These are phyloP conservation scores for Leersia perrieri DNA, from an alignment of 176 grass and related monocot species.

Conservation along the genomic window DNA sequence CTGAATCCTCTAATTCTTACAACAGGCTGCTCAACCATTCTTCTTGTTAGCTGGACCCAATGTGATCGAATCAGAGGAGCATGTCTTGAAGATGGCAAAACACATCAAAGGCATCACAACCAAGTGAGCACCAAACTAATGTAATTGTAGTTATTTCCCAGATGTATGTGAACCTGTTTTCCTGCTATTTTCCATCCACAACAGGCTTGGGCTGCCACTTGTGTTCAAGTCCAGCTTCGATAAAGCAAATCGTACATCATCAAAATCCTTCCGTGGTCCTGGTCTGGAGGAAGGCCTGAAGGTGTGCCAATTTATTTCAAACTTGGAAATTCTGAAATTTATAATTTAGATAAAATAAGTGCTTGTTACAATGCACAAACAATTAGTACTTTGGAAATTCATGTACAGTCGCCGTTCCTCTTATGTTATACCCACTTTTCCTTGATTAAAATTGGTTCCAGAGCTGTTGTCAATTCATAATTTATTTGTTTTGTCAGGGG, in stretches of 20 bases:
- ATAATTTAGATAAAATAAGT: not conserved
- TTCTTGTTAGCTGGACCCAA: slow-evolving; percentile 89
- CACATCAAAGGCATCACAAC: slow-evolving; percentile 71
- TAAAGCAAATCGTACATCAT: slow-evolving; percentile 95
- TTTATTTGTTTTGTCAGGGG: not conserved
- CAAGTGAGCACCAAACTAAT: slow-evolving; percentile 46
- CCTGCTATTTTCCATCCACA: not conserved
- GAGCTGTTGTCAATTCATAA: not conserved
- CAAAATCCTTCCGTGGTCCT: slow-evolving; percentile 87
- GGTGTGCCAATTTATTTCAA: slow-evolving; percentile 23
- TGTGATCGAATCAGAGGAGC: slow-evolving; percentile 93
- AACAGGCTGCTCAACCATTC: slow-evolving; percentile 83
- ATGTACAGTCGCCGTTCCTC: not conserved
- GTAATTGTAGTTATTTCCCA: not conserved
- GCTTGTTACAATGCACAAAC: not conserved
- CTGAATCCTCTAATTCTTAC: slow-evolving; percentile 19
- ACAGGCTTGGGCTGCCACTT: slow-evolving; percentile 77
- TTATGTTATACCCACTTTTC: not conserved
- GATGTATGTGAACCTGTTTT: not conserved
- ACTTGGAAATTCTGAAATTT: not conserved
- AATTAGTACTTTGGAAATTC: not conserved
- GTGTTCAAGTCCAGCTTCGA: slow-evolving; percentile 98
- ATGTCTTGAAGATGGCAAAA: slow-evolving; percentile 85
- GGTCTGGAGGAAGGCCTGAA: slow-evolving; percentile 92
- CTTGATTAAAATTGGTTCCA: not conserved